These are phyloP conservation scores for Asterophora lycoperdoides DNA, from an alignment of 768 basidiomycete species.

Conservation along the genomic window DNA sequence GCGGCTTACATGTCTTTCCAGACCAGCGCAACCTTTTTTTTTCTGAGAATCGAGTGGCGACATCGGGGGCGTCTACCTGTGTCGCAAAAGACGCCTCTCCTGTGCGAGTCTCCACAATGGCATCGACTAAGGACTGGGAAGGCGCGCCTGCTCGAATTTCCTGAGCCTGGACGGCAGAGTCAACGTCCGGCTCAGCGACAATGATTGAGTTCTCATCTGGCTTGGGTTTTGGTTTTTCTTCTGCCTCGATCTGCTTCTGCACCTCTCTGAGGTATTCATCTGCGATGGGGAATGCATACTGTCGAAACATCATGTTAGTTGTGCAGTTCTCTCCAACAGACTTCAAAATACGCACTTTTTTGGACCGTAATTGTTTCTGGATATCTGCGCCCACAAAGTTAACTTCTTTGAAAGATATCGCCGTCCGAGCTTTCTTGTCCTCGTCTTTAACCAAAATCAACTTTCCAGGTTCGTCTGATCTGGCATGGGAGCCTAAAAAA, in stretches of 20 bases:
- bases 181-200: conserved; percentile 34
- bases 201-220: conserved; percentile 24
- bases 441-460: conserved; percentile 49
- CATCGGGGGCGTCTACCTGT: conserved; percentile 61
- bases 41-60: conserved; percentile 66
- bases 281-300: conserved; percentile 67
- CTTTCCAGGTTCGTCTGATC: conserved; percentile 39
- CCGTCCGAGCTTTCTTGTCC: conserved; percentile 49
- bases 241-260: conserved; percentile 31
- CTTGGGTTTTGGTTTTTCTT: conserved; percentile 20
- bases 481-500: conserved; percentile 77
- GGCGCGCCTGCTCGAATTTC: background rate
- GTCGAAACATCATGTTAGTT: background rate
- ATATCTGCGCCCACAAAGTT: conserved; percentile 62
- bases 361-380: conserved; percentile 58
- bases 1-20: conserved; percentile 73
- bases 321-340: background rate
- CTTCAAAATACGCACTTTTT: conserved; percentile 52
- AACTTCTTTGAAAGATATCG: conserved; percentile 52
- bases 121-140: conserved; percentile 3
- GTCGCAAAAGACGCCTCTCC: conserved; percentile 26
- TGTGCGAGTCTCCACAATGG: conserved; percentile 30
- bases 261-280: conserved; percentile 57
- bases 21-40: conserved; percentile 86
- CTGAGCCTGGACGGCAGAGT: background rate